A percentile compares a stretch with the other conserved stretches of the same genome.
Evolutionary conservation across 805 yeast species (phyloP).

Genomic region (Suhomyces faveliae): DNA sequence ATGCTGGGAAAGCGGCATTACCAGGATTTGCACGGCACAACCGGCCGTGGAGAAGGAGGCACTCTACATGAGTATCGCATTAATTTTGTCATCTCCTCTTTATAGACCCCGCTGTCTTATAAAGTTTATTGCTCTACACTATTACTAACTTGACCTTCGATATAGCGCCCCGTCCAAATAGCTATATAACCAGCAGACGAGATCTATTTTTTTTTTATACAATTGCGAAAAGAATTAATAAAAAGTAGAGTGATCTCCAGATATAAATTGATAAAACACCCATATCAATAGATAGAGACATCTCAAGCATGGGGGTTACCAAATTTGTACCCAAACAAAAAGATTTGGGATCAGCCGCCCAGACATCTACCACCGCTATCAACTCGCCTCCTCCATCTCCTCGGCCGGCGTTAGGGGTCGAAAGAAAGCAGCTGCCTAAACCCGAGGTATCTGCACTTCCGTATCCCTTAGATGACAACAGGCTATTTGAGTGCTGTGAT

Average conservation of each 20-base stretch:
- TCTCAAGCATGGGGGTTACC: conserved; percentile 1
- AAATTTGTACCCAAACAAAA: background rate
- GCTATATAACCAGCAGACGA: background rate
- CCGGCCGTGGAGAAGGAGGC: background rate
- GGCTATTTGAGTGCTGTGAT: background rate
- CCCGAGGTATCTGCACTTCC: background rate
- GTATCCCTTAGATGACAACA: conserved; percentile 1
- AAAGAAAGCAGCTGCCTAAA: background rate
- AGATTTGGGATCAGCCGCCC: background rate
- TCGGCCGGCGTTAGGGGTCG: background rate
- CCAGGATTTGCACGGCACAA: too few species aligned
- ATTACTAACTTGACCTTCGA: background rate
- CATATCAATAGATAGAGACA: background rate
- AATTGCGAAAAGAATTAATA: background rate
- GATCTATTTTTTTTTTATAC: background rate
- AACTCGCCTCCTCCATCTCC: conserved; percentile 2
- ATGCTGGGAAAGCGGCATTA: too few species aligned
- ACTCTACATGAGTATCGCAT: background rate
- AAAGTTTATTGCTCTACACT: background rate
- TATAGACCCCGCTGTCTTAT: background rate
- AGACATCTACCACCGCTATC: background rate
- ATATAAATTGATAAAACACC: background rate
- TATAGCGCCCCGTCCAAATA: background rate
- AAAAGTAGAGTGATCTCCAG: background rate
- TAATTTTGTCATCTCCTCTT: background rate